A percentile compares a stretch with the other conserved stretches of the same genome.
phyloP scores from a whole-genome alignment of 495 filamentous ascomycete species.

The Choiromyces venosus region DNA sequence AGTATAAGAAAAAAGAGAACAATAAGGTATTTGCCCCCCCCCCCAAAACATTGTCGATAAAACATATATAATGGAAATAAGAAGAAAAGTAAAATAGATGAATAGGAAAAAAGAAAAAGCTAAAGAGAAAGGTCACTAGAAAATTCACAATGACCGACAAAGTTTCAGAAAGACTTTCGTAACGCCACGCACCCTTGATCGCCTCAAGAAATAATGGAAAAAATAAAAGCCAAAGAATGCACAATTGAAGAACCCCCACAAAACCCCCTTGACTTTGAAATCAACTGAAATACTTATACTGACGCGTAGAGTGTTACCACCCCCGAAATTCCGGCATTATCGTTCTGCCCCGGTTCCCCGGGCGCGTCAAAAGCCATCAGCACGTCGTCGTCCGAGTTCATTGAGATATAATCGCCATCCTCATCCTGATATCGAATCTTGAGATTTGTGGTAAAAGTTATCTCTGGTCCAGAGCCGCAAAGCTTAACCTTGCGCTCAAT shows the following conservation, averaged over 20 bases:
- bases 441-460: conserved; percentile 20
- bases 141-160: neutral
- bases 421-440: conserved; percentile 87
- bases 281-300: neutral
- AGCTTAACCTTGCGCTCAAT: conserved; percentile 79
- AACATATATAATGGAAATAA: neutral
- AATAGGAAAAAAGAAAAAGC: neutral
- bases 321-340: conserved; percentile 33
- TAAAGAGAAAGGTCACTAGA: neutral
- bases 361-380: conserved; percentile 89
- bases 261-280: neutral
- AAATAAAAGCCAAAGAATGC: neutral
- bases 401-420: conserved; percentile 85
- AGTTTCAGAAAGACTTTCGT: conserved; percentile 1
- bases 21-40: neutral
- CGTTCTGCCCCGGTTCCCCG: conserved; percentile 53
- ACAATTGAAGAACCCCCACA: neutral
- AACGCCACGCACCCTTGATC: neutral
- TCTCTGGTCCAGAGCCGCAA: conserved; percentile 33
- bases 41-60: neutral
- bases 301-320: conserved; percentile 39
- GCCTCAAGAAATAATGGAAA: neutral
- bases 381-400: conserved; percentile 91
- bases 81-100: neutral
- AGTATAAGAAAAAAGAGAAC: neutral